Evolutionary conservation across 1,284 basidiomycete genomes (phyloP).

Genomic region (Tilletia indica): DNA sequence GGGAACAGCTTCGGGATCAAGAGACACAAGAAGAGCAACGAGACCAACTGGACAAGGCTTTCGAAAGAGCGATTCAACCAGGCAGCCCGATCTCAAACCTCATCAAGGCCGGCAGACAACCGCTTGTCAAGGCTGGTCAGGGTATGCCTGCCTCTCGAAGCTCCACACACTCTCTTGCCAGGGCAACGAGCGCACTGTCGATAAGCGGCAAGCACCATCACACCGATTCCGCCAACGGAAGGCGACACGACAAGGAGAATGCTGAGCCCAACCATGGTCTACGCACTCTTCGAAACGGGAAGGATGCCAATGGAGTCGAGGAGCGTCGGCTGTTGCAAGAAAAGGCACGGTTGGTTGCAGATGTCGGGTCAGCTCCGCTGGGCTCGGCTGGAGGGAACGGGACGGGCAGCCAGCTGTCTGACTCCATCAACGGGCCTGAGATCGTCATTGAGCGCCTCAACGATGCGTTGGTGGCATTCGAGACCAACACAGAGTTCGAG

Average conservation of each 20-base stretch:
- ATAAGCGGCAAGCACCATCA: slow-evolving; percentile 21
- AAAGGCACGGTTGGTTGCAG: slow-evolving; percentile 36
- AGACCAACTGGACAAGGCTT: slow-evolving; percentile 73
- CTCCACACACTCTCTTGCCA: slow-evolving; percentile 24
- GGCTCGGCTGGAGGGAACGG: neutral
- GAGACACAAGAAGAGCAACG: slow-evolving; percentile 50
- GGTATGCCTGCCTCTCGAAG: slow-evolving; percentile 21
- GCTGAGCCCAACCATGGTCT: slow-evolving; percentile 4
- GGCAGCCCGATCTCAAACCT: slow-evolving; percentile 90
- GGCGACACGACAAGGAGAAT: slow-evolving; percentile 46
- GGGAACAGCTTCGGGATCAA: slow-evolving; percentile 37
- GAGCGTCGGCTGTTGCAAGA: slow-evolving; percentile 32
- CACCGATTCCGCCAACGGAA: neutral
- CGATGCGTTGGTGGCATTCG: slow-evolving; percentile 68
- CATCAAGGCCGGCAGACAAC: slow-evolving; percentile 60
- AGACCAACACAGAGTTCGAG: slow-evolving; percentile 65
- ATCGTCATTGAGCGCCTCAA: slow-evolving; percentile 66
- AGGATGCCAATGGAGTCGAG: slow-evolving; percentile 18
- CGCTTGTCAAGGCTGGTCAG: slow-evolving; percentile 26
- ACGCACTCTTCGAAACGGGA: slow-evolving; percentile 16
- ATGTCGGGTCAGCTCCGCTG: neutral
- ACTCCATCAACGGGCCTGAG: slow-evolving; percentile 26
- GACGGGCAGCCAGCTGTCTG: too few relatives aligned
- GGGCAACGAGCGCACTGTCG: slow-evolving; percentile 20
- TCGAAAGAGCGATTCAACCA: slow-evolving; percentile 90